Conservation (phyloP, 192 early-diverging fungal genomes). For the Polychytrium aggregatum region DNA sequence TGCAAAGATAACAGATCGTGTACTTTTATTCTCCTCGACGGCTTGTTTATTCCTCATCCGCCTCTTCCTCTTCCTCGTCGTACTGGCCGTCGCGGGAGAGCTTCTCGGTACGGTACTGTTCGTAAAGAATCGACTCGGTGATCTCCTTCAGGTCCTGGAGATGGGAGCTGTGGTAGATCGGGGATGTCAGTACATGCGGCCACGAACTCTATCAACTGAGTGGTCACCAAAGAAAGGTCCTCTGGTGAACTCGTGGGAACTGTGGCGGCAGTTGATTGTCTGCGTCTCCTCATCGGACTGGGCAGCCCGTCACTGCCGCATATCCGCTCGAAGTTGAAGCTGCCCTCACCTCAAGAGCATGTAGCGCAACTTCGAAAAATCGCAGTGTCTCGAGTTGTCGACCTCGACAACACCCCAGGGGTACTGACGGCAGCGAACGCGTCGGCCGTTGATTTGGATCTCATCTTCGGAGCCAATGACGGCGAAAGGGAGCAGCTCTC, state of each 20-base stretch:
- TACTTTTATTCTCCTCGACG: too few relatives aligned
- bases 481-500: slow-evolving; percentile 49
- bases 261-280: too few relatives aligned
- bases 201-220: too few relatives aligned
- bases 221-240: too few relatives aligned
- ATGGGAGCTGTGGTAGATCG: slow-evolving; percentile 62
- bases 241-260: too few relatives aligned
- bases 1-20: too few relatives aligned
- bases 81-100: slow-evolving; percentile 28
- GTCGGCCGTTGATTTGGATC: slow-evolving; percentile 36
- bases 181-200: too few relatives aligned
- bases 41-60: too few relatives aligned
- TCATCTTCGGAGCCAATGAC: slow-evolving; percentile 53
- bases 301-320: too few relatives aligned
- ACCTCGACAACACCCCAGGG: slow-evolving; percentile 50
- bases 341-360: slow-evolving; percentile 29
- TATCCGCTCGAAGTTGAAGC: slow-evolving; percentile 2
- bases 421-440: slow-evolving; percentile 51
- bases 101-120: slow-evolving; percentile 50
- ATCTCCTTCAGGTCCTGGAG: slow-evolving; percentile 55
- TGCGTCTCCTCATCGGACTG: too few relatives aligned
- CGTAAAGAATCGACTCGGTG: slow-evolving; percentile 50
- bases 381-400: slow-evolving; percentile 52
- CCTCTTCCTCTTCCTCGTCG: too few relatives aligned
- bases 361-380: slow-evolving; percentile 52